Conservation (phyloP, 2,329 filamentous ascomycete genomes). For the Apiospora rasikravindrae region DNA sequence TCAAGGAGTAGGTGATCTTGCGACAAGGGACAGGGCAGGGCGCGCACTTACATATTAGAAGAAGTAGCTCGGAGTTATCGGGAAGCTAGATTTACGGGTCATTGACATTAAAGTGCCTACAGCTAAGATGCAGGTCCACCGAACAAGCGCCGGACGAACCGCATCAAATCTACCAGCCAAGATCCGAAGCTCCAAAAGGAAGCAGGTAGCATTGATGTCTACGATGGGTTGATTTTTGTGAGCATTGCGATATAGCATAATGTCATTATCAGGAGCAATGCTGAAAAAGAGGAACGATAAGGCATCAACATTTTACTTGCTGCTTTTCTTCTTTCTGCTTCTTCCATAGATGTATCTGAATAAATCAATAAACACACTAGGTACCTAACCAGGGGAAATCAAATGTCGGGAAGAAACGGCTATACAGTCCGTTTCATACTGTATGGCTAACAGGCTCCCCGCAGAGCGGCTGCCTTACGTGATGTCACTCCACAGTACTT, state of each 20-base stretch:
- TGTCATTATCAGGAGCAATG: neutral
- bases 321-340: too few relatives aligned
- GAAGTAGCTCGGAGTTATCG: constrained; percentile 9
- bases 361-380: neutral
- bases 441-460: constrained; percentile 7
- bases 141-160: neutral
- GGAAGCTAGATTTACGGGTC: constrained; percentile 9
- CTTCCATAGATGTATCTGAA: neutral
- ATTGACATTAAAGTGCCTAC: neutral
- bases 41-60: neutral
- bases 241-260: neutral
- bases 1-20: neutral
- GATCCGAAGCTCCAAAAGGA: neutral
- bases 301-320: too few relatives aligned
- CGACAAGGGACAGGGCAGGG: neutral
- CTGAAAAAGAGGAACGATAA: neutral
- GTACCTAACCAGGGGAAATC: too few relatives aligned
- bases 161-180: neutral
- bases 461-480: neutral
- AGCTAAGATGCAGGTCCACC: neutral
- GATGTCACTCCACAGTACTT: constrained; percentile 19
- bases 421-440: neutral
- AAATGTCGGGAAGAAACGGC: neutral
- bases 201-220: neutral
- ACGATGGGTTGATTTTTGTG: neutral